These are phyloP conservation scores for Anisogramma anomala DNA, from an alignment of 2,329 filamentous ascomycete genomes.

Conservation along the genomic window DNA sequence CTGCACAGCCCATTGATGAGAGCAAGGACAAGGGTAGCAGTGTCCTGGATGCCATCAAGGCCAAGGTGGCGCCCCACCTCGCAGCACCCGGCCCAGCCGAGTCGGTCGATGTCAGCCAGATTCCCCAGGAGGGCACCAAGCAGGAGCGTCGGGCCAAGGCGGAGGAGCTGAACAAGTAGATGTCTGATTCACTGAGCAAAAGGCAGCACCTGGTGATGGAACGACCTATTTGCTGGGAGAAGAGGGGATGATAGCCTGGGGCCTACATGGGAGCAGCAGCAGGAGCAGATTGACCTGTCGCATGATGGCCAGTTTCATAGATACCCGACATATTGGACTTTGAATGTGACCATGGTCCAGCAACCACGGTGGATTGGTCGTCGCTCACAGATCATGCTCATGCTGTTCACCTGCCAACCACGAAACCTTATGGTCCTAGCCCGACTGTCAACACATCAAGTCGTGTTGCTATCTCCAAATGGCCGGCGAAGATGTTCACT, in stretches of 20 bases:
- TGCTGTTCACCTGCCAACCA: too few relatives aligned
- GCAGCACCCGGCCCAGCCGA: slow-evolving; percentile 49
- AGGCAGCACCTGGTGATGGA: background rate
- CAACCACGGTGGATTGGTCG: too few relatives aligned
- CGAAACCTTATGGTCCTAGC: too few relatives aligned
- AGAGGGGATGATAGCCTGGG: background rate
- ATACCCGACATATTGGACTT: background rate
- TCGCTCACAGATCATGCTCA: too few relatives aligned
- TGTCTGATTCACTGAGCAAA: background rate
- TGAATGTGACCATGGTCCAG: too few relatives aligned
- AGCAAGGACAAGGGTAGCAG: slow-evolving; percentile 31
- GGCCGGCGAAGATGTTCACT: too few relatives aligned
- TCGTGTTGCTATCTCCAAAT: too few relatives aligned
- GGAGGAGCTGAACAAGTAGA: slow-evolving; percentile 47
- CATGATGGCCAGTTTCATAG: background rate
- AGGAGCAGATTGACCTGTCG: too few relatives aligned
- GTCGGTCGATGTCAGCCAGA: slow-evolving; percentile 37
- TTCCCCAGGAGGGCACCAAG: slow-evolving; percentile 48
- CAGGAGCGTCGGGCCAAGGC: slow-evolving; percentile 57
- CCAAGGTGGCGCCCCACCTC: slow-evolving; percentile 39
- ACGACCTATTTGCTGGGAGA: background rate
- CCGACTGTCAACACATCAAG: too few relatives aligned
- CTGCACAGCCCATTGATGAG: slow-evolving; percentile 22
- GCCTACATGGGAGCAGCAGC: background rate
- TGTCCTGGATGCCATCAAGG: slow-evolving; percentile 26